phyloP scores from a whole-genome alignment of 208 protist species.

The Polymyxa betae region DNA sequence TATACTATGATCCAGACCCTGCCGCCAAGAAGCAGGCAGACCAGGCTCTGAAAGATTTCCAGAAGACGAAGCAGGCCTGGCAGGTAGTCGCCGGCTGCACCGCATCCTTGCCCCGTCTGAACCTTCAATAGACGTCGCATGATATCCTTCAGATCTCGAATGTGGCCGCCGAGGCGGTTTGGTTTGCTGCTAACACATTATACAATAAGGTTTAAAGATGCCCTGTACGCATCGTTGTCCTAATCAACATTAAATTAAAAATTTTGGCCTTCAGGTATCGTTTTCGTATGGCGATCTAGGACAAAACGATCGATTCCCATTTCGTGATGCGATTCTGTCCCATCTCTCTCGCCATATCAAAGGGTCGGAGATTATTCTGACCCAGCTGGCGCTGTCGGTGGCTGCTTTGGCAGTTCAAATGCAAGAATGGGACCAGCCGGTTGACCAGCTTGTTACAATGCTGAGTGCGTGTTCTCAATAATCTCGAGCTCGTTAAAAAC shows the following conservation, averaged over 20 bases:
- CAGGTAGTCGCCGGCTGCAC: no score
- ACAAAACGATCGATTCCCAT: neutral
- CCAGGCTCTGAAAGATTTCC: conserved; percentile 36
- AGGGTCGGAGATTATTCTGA: conserved; percentile 17
- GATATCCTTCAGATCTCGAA: neutral
- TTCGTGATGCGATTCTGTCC: neutral
- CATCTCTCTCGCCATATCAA: conserved; percentile 46
- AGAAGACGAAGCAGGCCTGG: conserved; percentile 32
- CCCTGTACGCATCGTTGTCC: neutral
- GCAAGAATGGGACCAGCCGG: conserved; percentile 47
- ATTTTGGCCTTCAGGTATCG: conserved; percentile 4
- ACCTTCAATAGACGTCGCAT: conserved; percentile 15
- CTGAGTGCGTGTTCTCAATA: neutral
- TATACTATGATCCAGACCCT: conserved; percentile 47
- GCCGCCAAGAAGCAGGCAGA: conserved; percentile 44
- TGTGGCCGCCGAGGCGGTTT: conserved; percentile 2
- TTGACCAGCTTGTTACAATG: neutral
- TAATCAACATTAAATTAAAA: no score
- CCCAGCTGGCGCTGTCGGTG: neutral
- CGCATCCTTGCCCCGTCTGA: no score
- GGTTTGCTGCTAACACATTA: conserved; percentile 28
- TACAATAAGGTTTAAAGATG: neutral
- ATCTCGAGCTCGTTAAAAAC: no score
- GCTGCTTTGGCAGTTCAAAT: conserved; percentile 24
- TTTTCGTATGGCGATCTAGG: conserved; percentile 32